Evolutionary conservation across 352 stramenopile species (phyloP).

Genomic region (Phytophthora pisi): DNA sequence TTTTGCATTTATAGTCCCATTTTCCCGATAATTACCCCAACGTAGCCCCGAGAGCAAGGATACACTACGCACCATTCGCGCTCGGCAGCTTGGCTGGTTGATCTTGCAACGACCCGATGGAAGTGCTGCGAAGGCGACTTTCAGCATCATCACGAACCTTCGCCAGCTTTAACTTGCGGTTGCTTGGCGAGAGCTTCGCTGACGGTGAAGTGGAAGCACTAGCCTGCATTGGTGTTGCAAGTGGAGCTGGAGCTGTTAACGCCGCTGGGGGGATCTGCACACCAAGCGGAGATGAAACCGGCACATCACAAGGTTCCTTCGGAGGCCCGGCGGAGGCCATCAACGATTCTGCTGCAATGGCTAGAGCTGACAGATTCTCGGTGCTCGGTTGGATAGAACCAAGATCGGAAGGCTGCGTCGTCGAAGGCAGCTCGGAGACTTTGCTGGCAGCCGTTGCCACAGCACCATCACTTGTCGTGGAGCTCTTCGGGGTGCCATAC

Average conservation of each 20-base stretch:
- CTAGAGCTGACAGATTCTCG: constrained; percentile 23
- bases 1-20: constrained; percentile 8
- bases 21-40: constrained; percentile 12
- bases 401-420: not conserved
- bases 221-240: constrained; percentile 45
- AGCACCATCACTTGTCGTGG: not conserved
- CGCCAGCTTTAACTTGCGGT: constrained; percentile 48
- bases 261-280: constrained; percentile 28
- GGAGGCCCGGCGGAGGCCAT: not conserved
- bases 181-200: constrained; percentile 51
- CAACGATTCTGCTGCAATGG: constrained; percentile 25
- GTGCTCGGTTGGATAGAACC: not conserved
- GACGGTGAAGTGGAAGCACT: constrained; percentile 13
- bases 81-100: constrained; percentile 2
- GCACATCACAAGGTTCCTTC: not conserved
- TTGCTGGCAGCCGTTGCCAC: constrained; percentile 7
- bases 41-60: not conserved
- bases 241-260: constrained; percentile 1
- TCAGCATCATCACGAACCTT: constrained; percentile 34
- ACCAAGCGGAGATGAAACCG: constrained; percentile 13
- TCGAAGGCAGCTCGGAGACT: not conserved
- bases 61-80: not conserved
- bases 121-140: constrained; percentile 39
- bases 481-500: constrained; percentile 22
- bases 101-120: constrained; percentile 51